These are phyloP conservation scores for Pistacia integerrima DNA, from an alignment of 345 rosid genomes.

Conservation along the genomic window DNA sequence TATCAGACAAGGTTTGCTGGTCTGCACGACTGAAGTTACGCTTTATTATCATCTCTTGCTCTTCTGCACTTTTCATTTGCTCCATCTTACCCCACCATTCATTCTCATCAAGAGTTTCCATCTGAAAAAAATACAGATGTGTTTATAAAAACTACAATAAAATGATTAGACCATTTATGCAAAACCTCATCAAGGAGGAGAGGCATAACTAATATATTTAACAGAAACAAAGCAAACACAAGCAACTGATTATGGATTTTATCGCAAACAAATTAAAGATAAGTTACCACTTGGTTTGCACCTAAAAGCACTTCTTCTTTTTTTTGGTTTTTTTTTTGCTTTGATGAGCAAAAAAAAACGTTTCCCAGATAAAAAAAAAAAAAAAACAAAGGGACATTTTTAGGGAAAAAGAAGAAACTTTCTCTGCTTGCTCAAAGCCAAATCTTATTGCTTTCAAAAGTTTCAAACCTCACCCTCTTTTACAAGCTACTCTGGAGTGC, in stretches of 20 bases:
- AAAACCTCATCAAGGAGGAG: background rate
- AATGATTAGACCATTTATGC: background rate
- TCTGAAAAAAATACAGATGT: constrained; percentile 35
- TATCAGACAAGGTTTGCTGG: constrained; percentile 67
- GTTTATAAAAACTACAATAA: background rate
- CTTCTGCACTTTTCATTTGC: constrained; percentile 62
- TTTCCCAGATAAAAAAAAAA: background rate
- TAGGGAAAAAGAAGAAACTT: background rate
- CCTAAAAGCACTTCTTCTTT: background rate
- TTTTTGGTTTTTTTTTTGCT: background rate
- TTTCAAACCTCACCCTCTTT: background rate
- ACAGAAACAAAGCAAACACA: no score
- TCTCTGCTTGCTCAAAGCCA: background rate
- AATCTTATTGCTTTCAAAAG: background rate
- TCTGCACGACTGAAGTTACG: constrained; percentile 67
- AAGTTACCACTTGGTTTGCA: background rate
- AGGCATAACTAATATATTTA: background rate
- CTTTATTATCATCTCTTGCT: constrained; percentile 76
- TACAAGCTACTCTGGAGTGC: background rate
- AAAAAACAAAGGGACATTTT: no score
- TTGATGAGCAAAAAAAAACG: background rate
- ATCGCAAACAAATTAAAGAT: background rate
- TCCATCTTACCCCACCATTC: constrained; percentile 91
- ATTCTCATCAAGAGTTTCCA: constrained; percentile 80
- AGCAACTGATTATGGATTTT: no score